Percentiles rank a stretch among this genome's conserved stretches.
Evolutionary conservation across 1,284 basidiomycete species (phyloP).

Genomic region (Dichomitus squalens): DNA sequence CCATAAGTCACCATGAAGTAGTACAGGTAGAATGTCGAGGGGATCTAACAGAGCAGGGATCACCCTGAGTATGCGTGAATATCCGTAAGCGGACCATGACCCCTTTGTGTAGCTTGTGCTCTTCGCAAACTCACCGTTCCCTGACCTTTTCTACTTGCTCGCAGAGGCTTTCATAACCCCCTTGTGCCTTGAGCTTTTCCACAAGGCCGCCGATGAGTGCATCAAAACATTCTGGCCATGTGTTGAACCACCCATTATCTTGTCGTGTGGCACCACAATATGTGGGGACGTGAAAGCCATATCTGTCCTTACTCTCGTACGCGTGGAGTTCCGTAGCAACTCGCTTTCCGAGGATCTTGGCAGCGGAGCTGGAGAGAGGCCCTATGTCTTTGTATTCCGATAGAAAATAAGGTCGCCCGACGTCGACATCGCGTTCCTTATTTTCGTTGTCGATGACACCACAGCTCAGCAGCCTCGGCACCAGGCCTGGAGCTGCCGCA

Average conservation of each 20-base stretch:
- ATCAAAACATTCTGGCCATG: slow-evolving; percentile 75
- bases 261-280: slow-evolving; percentile 81
- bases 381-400: slow-evolving; percentile 72
- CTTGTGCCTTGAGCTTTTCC: slow-evolving; percentile 50
- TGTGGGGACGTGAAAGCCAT: slow-evolving; percentile 78
- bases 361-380: slow-evolving; percentile 48
- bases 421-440: slow-evolving; percentile 31
- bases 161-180: slow-evolving; percentile 49
- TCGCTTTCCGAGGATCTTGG: slow-evolving; percentile 59
- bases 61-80: slow-evolving; percentile 57
- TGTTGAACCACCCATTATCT: slow-evolving; percentile 74
- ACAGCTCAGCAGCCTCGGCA: slow-evolving; percentile 60
- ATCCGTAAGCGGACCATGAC: neutral
- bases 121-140: slow-evolving; percentile 47
- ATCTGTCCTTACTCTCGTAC: slow-evolving; percentile 56
- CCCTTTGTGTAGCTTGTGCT: neutral
- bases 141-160: slow-evolving; percentile 58
- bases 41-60: slow-evolving; percentile 73
- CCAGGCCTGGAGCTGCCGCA: slow-evolving; percentile 65
- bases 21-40: slow-evolving; percentile 68
- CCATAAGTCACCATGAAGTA: slow-evolving; percentile 90
- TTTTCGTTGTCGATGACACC: slow-evolving; percentile 43
- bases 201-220: slow-evolving; percentile 71
- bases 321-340: slow-evolving; percentile 66
- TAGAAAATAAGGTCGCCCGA: slow-evolving; percentile 67